Evolutionary conservation across 208 protist genomes (phyloP).

Genomic region (Acanthamoeba royreba): DNA sequence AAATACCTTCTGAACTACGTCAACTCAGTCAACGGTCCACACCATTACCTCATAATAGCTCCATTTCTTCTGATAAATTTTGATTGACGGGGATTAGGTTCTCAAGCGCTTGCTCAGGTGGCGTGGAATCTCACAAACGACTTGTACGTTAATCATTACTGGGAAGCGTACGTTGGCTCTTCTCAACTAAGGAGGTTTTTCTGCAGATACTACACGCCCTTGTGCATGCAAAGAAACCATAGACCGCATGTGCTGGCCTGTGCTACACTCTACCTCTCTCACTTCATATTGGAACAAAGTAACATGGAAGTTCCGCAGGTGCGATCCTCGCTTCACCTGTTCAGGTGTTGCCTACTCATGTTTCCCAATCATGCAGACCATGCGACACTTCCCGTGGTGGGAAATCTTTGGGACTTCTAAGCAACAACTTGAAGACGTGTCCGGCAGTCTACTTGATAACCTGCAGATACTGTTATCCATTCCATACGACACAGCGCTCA

Average conservation of each 20-base stretch:
- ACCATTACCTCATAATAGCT: neutral
- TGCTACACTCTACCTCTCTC: neutral
- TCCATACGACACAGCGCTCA: neutral
- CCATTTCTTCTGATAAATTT: neutral
- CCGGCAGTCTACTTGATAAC: neutral
- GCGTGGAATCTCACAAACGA: constrained; percentile 39
- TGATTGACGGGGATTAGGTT: neutral
- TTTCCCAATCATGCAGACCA: neutral
- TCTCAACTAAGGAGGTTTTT: neutral
- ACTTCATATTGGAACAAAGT: neutral
- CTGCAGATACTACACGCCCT: neutral
- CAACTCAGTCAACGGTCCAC: constrained; percentile 1
- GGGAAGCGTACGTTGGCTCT: neutral
- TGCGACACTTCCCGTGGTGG: neutral
- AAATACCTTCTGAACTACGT: constrained; percentile 48
- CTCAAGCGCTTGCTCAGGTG: neutral
- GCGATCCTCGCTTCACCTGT: neutral
- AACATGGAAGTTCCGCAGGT: constrained; percentile 17
- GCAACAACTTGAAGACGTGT: neutral
- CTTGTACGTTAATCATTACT: neutral
- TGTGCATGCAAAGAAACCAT: neutral
- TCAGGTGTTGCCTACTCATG: neutral
- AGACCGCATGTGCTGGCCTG: neutral
- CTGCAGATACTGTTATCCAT: neutral
- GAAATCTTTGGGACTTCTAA: neutral